Percentiles rank a stretch among this genome's conserved stretches.
Conservation (phyloP, 2,329 filamentous ascomycete species). For the Didymosphaeria variabile region DNA sequence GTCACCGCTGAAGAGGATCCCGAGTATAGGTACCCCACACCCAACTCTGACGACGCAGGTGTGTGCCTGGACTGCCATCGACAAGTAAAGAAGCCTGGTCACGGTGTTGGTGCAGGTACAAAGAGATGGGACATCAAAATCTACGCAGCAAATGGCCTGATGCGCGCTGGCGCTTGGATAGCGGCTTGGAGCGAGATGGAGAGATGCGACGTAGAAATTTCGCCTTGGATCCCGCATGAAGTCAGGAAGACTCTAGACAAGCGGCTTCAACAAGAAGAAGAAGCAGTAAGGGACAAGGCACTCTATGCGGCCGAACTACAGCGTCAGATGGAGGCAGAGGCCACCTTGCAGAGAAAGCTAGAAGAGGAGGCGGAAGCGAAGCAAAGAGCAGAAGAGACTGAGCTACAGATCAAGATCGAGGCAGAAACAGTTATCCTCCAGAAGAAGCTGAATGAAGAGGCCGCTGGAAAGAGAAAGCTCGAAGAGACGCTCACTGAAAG, state of each 20-base stretch:
- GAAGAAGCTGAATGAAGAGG: constrained; percentile 39
- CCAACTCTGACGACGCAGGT: constrained; percentile 44
- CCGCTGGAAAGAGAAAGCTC: constrained; percentile 36
- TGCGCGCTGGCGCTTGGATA: constrained; percentile 90
- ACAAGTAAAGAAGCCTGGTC: constrained; percentile 47
- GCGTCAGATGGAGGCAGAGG: constrained; percentile 44
- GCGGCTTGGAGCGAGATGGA: constrained; percentile 99
- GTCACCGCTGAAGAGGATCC: constrained; percentile 43
- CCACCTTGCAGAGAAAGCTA: constrained; percentile 35
- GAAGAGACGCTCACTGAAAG: constrained; percentile 39
- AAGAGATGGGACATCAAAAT: constrained; percentile 82
- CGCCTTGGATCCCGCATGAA: constrained; percentile 72
- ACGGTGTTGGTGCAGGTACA: constrained; percentile 49
- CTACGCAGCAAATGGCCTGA: constrained; percentile 93
- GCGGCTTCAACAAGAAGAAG: constrained; percentile 55
- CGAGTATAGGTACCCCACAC: constrained; percentile 24
- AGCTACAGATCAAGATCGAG: constrained; percentile 38
- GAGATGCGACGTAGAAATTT: constrained; percentile 92
- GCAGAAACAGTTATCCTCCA: constrained; percentile 37
- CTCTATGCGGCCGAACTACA: constrained; percentile 43
- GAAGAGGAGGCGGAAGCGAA: constrained; percentile 38
- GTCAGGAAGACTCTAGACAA: constrained; percentile 69
- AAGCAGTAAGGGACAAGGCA: constrained; percentile 39
- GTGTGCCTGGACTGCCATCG: constrained; percentile 61
- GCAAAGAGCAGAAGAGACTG: constrained; percentile 36